Conservation (phyloP, 2,329 filamentous ascomycete species). For the Colletotrichum melonis region DNA sequence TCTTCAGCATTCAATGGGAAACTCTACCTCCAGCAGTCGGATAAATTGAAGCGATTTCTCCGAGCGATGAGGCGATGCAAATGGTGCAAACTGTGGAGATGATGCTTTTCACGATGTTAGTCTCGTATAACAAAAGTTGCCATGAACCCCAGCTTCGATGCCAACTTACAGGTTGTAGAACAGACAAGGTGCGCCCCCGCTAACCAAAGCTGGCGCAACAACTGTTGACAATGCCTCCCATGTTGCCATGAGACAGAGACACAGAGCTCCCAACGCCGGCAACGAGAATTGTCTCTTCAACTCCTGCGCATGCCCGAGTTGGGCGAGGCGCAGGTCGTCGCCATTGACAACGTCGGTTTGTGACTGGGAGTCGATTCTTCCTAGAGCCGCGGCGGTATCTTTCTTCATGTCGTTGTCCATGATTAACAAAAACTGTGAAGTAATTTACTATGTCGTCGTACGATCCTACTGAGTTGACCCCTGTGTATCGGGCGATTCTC, state of each 20-base stretch:
- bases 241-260: slow-evolving; percentile 61
- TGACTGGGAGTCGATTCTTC: slow-evolving; percentile 5
- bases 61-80: slow-evolving; percentile 51
- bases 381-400: slow-evolving; percentile 5
- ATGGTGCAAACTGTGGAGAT: slow-evolving; percentile 53
- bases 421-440: background rate
- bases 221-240: slow-evolving; percentile 62
- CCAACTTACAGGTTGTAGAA: slow-evolving; percentile 56
- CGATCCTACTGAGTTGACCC: background rate
- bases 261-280: slow-evolving; percentile 55
- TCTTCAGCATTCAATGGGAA: background rate
- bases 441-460: slow-evolving; percentile 9
- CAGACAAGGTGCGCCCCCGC: slow-evolving; percentile 57
- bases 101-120: slow-evolving; percentile 44
- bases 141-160: background rate
- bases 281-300: slow-evolving; percentile 51
- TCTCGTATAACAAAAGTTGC: background rate
- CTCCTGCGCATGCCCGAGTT: slow-evolving; percentile 44
- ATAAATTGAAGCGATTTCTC: slow-evolving; percentile 52
- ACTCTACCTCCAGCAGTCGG: slow-evolving; percentile 46
- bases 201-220: slow-evolving; percentile 54
- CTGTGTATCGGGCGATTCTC: slow-evolving; percentile 9
- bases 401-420: slow-evolving; percentile 28
- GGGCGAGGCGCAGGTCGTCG: slow-evolving; percentile 39
- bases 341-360: background rate